A percentile compares a stretch with the other conserved stretches of the same genome.
Evolutionary conservation across 2,329 filamentous ascomycete genomes (phyloP).

Genomic region (Fusarium solani-melongenae): DNA sequence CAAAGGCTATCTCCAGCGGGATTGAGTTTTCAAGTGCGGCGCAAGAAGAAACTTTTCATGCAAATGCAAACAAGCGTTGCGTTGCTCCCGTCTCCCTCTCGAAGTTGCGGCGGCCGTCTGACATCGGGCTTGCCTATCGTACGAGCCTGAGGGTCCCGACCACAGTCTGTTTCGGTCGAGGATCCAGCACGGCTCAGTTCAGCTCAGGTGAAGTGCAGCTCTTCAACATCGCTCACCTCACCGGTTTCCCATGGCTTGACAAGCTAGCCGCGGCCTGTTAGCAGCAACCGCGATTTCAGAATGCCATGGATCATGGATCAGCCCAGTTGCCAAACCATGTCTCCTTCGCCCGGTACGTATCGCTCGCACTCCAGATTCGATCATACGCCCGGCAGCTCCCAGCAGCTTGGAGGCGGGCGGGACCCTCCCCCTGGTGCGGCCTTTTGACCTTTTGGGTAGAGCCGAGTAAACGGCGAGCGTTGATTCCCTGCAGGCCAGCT

Average conservation of each 20-base stretch:
- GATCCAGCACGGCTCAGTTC: conserved; percentile 19
- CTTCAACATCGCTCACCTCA: conserved; percentile 1
- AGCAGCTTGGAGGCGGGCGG: conserved; percentile 34
- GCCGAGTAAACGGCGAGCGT: conserved; percentile 28
- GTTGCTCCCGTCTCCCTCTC: neutral
- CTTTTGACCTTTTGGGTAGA: conserved; percentile 30
- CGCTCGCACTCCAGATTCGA: conserved; percentile 33
- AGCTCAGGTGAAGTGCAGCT: conserved; percentile 21
- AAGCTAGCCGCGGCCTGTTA: conserved; percentile 12
- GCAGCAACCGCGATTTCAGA: conserved; percentile 25
- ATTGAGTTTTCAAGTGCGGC: conserved; percentile 30
- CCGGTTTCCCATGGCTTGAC: conserved; percentile 9
- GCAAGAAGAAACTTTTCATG: conserved; percentile 31
- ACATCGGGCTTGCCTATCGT: conserved; percentile 33
- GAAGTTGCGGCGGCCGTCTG: conserved; percentile 16
- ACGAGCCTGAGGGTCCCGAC: conserved; percentile 35
- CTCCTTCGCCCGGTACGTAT: conserved; percentile 11
- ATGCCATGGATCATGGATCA: conserved; percentile 13
- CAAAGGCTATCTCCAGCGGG: conserved; percentile 22
- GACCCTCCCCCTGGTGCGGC: conserved; percentile 21
- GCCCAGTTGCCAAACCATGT: conserved; percentile 10
- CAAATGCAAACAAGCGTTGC: conserved; percentile 23
- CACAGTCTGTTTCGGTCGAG: conserved; percentile 29
- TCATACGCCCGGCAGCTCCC: conserved; percentile 24
- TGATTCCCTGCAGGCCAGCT: conserved; percentile 26